A percentile compares a stretch with the other conserved stretches of the same genome.
These are phyloP conservation scores for Quercus ilex DNA, from an alignment of 306 rosid species.

Conservation along the genomic window DNA sequence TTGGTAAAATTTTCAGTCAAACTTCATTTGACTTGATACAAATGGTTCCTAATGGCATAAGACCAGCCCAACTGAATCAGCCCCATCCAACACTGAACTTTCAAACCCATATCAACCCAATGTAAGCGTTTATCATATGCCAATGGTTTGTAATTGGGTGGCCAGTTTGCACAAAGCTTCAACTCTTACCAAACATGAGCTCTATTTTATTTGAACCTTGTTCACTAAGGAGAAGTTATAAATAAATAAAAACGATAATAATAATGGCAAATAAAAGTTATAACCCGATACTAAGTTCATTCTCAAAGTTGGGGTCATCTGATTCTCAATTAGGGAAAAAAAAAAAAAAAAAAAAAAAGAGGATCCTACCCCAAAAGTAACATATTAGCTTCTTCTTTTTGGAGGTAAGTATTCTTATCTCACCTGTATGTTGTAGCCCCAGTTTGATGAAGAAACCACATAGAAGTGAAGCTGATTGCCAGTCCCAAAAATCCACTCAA, in stretches of 20 bases:
- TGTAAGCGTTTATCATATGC: not conserved
- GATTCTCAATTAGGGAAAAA: not conserved
- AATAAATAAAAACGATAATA: too few relatives aligned
- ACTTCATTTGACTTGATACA: not conserved
- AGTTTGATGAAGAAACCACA: constrained; percentile 99
- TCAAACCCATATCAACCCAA: not conserved
- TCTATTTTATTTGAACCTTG: not conserved
- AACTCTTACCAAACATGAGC: not conserved
- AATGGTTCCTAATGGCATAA: not conserved
- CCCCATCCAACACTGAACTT: constrained; percentile 1
- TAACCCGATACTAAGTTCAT: not conserved
- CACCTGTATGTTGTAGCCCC: constrained; percentile 99
- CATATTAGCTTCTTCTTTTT: not conserved
- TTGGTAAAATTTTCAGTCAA: not conserved
- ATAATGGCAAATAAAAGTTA: not conserved
- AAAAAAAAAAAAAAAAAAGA: not conserved
- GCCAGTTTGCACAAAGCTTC: not conserved
- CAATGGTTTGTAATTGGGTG: not conserved
- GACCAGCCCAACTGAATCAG: not conserved
- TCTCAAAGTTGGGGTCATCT: not conserved
- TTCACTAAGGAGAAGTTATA: not conserved
- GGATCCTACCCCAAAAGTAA: not conserved
- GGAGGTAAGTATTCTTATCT: not conserved
- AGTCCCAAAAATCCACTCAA: constrained; percentile 91
- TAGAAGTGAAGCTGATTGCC: constrained; percentile 96